Evolutionary conservation across 2,329 filamentous ascomycete genomes (phyloP), one percentile per base, ranked within the genome.

Genomic region (Thielaviopsis populi): DNA sequence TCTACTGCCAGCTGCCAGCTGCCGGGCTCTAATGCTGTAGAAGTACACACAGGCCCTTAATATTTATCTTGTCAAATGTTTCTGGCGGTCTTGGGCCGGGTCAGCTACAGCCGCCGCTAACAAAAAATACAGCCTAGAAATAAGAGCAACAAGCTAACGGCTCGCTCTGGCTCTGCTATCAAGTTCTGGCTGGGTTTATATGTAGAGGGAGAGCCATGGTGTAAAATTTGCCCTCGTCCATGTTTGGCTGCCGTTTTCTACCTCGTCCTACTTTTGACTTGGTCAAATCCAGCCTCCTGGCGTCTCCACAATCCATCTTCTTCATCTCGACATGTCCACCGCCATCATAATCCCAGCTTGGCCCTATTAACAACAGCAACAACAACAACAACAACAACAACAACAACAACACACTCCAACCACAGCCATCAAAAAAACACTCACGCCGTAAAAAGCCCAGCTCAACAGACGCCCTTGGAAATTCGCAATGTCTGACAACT

Each of bases 401-500:
- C 41, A 50, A 53, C 27, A 50, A 37, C 41, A 37, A n/a, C n/a
- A n/a, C n/a, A n/a, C n/a, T n/a, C n/a, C n/a, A 42, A 37, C 42
- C 43, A 42, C 42, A 43, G 41, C 37, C 40, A 53, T 42, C n/a
- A 42, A 33, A 60, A 46, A 48, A n/a, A n/a, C n/a, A n/a, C n/a
- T 40, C 17, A 48, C 11, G 27, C 41, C 40, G 11, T 15, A 13
- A 43, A 37, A 40, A 50, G 33, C n/a, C 33, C 10, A 15, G 27
- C 40, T 53, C 19, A 41, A 41, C 37, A 59, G 19, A 40, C 11
- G n/a, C 46, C 13, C 37, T 53, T 24, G 41, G 48, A 33, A 58
- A 48, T 43, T 61, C 62, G 59, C 24, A 7, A 66, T 66, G 66
- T 75, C 80, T 65, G 81, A 81, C 69, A 80, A 83, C 71, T 83